Conservation (phyloP, 1,284 basidiomycete genomes). For the Cryptococcus sp. region DNA sequence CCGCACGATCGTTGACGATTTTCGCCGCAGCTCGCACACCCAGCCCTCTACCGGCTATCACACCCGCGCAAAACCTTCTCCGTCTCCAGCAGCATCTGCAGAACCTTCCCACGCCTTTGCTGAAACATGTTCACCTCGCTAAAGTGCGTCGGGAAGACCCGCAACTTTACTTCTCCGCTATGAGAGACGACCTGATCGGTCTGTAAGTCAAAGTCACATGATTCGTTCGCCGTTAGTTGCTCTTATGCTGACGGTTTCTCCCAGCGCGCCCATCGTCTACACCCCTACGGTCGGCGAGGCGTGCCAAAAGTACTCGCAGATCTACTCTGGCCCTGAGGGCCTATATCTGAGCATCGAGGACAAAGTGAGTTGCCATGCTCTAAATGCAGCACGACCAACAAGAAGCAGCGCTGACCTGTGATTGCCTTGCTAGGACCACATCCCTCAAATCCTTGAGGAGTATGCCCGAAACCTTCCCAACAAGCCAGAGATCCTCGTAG, state of each 20-base stretch:
- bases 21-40: constrained; percentile 2
- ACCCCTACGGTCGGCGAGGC: constrained; percentile 91
- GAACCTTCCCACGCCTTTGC: constrained; percentile 40
- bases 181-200: constrained; percentile 43
- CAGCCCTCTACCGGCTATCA: constrained; percentile 22
- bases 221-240: not conserved
- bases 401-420: not conserved
- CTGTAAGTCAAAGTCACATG: constrained; percentile 33
- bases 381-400: no score
- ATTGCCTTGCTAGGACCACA: constrained; percentile 32
- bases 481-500: constrained; percentile 78
- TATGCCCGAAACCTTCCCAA: constrained; percentile 60
- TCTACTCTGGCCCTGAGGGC: constrained; percentile 74
- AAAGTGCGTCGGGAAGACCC: constrained; percentile 43
- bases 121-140: constrained; percentile 48
- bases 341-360: constrained; percentile 79
- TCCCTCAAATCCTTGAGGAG: constrained; percentile 47
- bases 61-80: constrained; percentile 40
- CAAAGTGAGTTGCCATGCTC: constrained; percentile 57
- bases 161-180: constrained; percentile 44
- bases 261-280: constrained; percentile 76
- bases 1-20: no score
- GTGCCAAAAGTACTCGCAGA: constrained; percentile 79
- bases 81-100: constrained; percentile 44
- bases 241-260: no score